These are phyloP conservation scores for Dryadomyces sulphureus DNA, from an alignment of 2,329 filamentous ascomycete species.

Conservation along the genomic window DNA sequence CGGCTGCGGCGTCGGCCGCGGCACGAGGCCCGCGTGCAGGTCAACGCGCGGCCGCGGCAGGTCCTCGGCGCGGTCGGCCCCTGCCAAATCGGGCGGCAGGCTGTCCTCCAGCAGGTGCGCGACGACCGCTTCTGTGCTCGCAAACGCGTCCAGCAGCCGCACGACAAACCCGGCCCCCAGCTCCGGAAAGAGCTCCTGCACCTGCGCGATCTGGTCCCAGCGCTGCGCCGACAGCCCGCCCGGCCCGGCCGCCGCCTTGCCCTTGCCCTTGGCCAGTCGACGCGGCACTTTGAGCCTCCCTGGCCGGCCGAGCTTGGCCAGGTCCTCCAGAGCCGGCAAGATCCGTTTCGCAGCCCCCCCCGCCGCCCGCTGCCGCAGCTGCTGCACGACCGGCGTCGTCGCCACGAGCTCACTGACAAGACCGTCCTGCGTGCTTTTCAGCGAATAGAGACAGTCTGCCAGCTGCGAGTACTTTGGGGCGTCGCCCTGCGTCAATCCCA, in stretches of 20 bases:
- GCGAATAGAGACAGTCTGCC: constrained; percentile 67
- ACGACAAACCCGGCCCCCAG: constrained; percentile 72
- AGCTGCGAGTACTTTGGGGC: constrained; percentile 60
- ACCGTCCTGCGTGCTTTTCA: constrained; percentile 51
- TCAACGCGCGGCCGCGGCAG: constrained; percentile 20
- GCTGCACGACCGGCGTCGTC: constrained; percentile 58
- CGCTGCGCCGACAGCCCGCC: constrained; percentile 57
- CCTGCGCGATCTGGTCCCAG: constrained; percentile 71
- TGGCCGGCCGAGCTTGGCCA: constrained; percentile 47
- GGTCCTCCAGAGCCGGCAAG: constrained; percentile 42
- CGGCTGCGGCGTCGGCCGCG: constrained; percentile 46
- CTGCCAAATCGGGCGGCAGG: constrained; percentile 52
- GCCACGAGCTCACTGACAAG: constrained; percentile 74
- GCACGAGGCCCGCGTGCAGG: constrained; percentile 30
- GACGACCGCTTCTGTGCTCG: constrained; percentile 66
- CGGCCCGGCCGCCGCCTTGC: constrained; percentile 34
- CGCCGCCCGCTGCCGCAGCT: constrained; percentile 41
- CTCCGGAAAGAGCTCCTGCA: constrained; percentile 89
- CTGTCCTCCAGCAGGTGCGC: constrained; percentile 68
- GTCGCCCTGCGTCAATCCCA: constrained; percentile 51
- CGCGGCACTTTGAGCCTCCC: no score
- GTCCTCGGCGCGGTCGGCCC: constrained; percentile 48
- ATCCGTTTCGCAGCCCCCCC: constrained; percentile 35
- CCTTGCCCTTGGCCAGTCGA: constrained; percentile 38
- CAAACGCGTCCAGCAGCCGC: constrained; percentile 66